phyloP scores from a whole-genome alignment of 176 grass and related monocot genomes.

The Otatea glauca region DNA sequence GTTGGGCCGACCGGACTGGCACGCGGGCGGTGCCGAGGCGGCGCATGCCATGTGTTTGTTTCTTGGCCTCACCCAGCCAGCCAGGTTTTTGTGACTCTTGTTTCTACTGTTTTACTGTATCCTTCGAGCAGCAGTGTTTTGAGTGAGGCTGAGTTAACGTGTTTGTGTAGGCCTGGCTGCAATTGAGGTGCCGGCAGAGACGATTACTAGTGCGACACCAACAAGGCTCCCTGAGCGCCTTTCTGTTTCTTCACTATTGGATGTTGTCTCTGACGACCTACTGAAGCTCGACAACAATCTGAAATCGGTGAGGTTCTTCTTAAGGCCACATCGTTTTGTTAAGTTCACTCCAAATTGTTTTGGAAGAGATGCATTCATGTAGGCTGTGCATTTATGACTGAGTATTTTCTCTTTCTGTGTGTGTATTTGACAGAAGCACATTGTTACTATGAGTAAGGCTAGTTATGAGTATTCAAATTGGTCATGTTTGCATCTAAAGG shows the following conservation, averaged over 20 bases:
- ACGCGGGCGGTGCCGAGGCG: slow-evolving; percentile 42
- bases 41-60: slow-evolving; percentile 73
- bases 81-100: slow-evolving; percentile 41
- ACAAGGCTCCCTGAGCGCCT: slow-evolving; percentile 36
- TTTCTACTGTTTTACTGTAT: neutral
- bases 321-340: slow-evolving; percentile 19
- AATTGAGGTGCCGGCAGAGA: slow-evolving; percentile 41
- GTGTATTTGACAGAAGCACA: neutral
- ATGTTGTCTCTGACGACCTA: slow-evolving; percentile 78
- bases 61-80: slow-evolving; percentile 59
- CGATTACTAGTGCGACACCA: slow-evolving; percentile 23
- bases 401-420: neutral
- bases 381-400: neutral
- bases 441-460: neutral
- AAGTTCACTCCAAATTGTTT: neutral
- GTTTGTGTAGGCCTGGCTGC: slow-evolving; percentile 45
- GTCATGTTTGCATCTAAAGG: neutral
- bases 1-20: neutral
- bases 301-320: slow-evolving; percentile 70
- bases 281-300: slow-evolving; percentile 87
- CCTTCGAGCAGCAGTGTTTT: slow-evolving; percentile 1
- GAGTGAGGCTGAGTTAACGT: neutral
- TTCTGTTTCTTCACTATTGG: slow-evolving; percentile 67
- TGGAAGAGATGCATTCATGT: neutral
- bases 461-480: neutral